Base-by-base conservation (phyloP, 2,329 filamentous ascomycete genomes). In the Conoideocrella luteorostrata region DNA sequence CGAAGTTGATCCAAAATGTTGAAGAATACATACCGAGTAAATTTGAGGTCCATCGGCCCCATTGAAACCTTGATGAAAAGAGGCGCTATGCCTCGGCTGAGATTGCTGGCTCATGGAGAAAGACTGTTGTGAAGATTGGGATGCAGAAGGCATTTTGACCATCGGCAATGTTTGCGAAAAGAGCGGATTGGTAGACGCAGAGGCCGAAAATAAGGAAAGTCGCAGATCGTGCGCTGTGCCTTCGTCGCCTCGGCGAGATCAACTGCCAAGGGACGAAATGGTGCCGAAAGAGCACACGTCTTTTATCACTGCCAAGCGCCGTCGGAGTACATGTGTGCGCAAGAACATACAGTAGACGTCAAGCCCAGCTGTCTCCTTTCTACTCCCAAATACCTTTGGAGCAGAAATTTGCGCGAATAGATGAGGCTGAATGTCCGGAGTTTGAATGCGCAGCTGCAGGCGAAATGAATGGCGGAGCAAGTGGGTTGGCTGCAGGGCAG, bases 101-200 rank as follows among this genome's bases (percentile, higher is more conserved):
- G 72, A 72, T 44, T 71, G 69, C 49, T 77, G 73, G 63, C 72
- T 79, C 72, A 78, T 75, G 50, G 62, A 63, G 57, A 77, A 78
- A 38, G 75, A 76, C 43, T 77, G 72, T 48, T 79, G 75, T 7
- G 74, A 76, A 4, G 74, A 68, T 56, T 75, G 72, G 45, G 71
- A 71, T 56, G 70, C 68, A 43, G 67, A 65, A 44, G 66, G 58
- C 60, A 66, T 66, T 11, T 15, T 47, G 21, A 17, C 18, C 18
- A 21, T 17, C 20, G 17, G 33, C 4, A 15, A 24, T 18, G 15
- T 21, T 18, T 28, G 13, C 11, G 3, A 18, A 21, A 38, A 34
- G 22, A 26, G 28, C 10, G 33, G n/a, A 15, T 15, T 6, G 13
- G 10, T 7, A 23, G 12, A 34, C 20, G 22, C 17, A 12, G n/a